A percentile compares a stretch with the other conserved stretches of the same genome.
phyloP scores from a whole-genome alignment of 2,329 filamentous ascomycete species.

The Arachnomyces sp. region DNA sequence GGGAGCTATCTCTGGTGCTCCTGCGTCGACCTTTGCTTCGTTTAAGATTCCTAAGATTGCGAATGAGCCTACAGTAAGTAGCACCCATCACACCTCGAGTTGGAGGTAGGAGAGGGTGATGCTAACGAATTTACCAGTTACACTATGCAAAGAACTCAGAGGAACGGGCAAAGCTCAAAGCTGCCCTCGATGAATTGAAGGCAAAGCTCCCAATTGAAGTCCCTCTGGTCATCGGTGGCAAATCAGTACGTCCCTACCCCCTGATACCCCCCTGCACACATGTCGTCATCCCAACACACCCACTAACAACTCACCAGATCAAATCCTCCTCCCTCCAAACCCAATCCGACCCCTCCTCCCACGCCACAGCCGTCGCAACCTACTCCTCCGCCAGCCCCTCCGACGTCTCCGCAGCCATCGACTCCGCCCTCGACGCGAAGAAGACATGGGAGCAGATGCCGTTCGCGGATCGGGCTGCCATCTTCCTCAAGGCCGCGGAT shows the following conservation, averaged over 20 bases:
- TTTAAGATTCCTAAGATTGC: constrained; percentile 81
- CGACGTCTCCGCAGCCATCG: constrained; percentile 72
- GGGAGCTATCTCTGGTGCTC: constrained; percentile 11
- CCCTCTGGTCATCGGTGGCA: constrained; percentile 74
- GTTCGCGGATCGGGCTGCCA: constrained; percentile 80
- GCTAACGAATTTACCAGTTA: constrained; percentile 49
- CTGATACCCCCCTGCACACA: too few species aligned
- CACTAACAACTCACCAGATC: constrained; percentile 42
- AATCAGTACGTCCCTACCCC: constrained; percentile 50
- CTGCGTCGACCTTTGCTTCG: constrained; percentile 56
- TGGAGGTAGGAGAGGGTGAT: background rate
- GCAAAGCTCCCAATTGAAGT: constrained; percentile 64
- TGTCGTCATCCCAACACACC: background rate
- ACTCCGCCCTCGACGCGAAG: constrained; percentile 77
- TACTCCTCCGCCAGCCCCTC: constrained; percentile 73
- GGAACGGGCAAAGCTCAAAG: constrained; percentile 66
- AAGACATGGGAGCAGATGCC: constrained; percentile 75
- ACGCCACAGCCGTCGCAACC: constrained; percentile 65
- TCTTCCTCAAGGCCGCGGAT: constrained; percentile 95
- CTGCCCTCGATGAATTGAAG: constrained; percentile 63
- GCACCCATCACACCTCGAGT: background rate
- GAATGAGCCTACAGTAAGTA: constrained; percentile 91
- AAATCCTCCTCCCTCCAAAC: constrained; percentile 53
- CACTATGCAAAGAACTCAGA: constrained; percentile 78
- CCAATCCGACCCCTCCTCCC: constrained; percentile 78